Conservation (phyloP, 2,329 filamentous ascomycete genomes). For the Drechmeria coniospora region DNA sequence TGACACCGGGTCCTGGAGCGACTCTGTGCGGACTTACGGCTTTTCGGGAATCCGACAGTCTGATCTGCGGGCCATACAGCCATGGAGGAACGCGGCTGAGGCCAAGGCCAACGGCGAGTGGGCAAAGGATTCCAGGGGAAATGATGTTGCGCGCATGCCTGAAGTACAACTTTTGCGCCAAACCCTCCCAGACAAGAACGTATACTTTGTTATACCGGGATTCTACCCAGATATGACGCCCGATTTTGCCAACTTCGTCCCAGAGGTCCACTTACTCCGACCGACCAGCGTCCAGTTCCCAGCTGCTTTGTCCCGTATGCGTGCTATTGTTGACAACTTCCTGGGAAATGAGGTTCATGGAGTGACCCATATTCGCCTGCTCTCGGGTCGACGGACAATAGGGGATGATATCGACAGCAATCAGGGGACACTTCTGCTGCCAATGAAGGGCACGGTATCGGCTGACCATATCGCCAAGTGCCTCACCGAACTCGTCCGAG, state of each 20-base stretch:
- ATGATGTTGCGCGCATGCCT: no score
- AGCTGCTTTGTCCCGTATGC: neutral
- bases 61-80: neutral
- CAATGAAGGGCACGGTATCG: neutral
- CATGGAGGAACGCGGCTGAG: no score
- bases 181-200: neutral
- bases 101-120: no score
- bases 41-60: neutral
- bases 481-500: neutral
- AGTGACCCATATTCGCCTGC: no score
- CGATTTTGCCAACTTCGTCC: neutral
- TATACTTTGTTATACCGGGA: conserved; percentile 3
- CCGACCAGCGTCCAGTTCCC: neutral
- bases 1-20: neutral
- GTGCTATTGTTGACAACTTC: no score
- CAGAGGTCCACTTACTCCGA: neutral
- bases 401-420: no score
- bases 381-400: no score
- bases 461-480: neutral
- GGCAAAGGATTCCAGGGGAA: no score
- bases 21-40: conserved; percentile 1
- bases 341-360: no score
- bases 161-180: neutral
- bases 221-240: neutral
- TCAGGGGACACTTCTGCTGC: no score